These are phyloP conservation scores for Myrica gale DNA, from an alignment of 306 rosid species.

Conservation along the genomic window DNA sequence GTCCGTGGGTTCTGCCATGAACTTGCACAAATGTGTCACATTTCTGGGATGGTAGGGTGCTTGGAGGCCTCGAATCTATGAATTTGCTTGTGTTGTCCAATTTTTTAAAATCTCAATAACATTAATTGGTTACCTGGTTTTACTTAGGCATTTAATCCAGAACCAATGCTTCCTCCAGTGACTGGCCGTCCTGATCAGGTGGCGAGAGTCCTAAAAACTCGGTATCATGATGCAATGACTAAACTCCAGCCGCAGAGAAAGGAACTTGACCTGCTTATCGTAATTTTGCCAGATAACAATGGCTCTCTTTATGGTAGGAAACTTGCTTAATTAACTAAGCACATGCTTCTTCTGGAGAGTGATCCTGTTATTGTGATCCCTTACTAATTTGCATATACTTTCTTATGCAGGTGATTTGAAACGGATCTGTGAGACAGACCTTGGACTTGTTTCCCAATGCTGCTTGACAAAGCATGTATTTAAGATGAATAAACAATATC, in stretches of 20 bases:
- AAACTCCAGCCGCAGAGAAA: constrained; percentile 48
- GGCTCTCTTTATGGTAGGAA: constrained; percentile 89
- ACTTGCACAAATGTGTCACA: constrained; percentile 83
- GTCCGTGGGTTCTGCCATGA: constrained; percentile 75
- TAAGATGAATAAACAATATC: constrained; percentile 83
- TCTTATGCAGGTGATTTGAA: constrained; percentile 76
- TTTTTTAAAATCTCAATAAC: background rate
- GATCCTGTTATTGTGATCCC: background rate
- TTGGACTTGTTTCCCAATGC: constrained; percentile 93
- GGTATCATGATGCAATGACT: constrained; percentile 71
- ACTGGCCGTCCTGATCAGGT: constrained; percentile 87
- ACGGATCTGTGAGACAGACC: constrained; percentile 92
- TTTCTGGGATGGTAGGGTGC: constrained; percentile 83
- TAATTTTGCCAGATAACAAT: constrained; percentile 87
- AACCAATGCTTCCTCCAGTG: constrained; percentile 67
- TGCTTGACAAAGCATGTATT: constrained; percentile 84
- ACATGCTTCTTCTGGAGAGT: background rate
- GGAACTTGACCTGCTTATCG: constrained; percentile 87
- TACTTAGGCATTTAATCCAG: constrained; percentile 61
- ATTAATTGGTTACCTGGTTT: background rate
- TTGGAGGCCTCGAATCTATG: background rate
- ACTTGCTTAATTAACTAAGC: background rate
- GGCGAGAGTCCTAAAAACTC: constrained; percentile 70
- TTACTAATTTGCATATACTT: background rate
- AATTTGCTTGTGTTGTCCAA: too few relatives aligned